phyloP scores from a whole-genome alignment of 768 basidiomycete genomes.

The Pleurotus tuber-regium region DNA sequence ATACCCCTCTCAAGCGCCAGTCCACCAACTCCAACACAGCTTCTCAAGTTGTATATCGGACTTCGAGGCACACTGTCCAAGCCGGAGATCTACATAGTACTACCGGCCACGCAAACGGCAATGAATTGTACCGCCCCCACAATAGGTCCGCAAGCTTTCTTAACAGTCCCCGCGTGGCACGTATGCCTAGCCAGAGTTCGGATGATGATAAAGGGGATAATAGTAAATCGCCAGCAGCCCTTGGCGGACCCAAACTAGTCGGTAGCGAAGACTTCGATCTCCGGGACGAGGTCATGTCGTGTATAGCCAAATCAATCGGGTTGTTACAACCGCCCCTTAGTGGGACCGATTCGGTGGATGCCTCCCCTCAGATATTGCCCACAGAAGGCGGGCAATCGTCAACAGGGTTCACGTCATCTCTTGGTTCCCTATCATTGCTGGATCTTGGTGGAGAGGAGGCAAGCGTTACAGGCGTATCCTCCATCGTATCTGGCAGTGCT shows the following conservation, averaged over 20 bases:
- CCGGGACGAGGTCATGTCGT: slow-evolving; percentile 95
- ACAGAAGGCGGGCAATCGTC: slow-evolving; percentile 36
- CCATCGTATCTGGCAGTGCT: slow-evolving; percentile 42
- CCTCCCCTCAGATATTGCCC: slow-evolving; percentile 61
- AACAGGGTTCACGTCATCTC: slow-evolving; percentile 50
- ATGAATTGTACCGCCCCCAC: slow-evolving; percentile 44
- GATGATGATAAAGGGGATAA: slow-evolving; percentile 21
- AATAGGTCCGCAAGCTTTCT: slow-evolving; percentile 48
- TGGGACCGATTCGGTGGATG: slow-evolving; percentile 60
- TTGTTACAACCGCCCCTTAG: slow-evolving; percentile 83
- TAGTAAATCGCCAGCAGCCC: slow-evolving; percentile 15
- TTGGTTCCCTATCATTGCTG: slow-evolving; percentile 70
- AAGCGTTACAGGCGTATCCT: slow-evolving; percentile 61
- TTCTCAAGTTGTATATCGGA: slow-evolving; percentile 19
- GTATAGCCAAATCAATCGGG: slow-evolving; percentile 96
- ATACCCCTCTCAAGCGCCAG: slow-evolving; percentile 12
- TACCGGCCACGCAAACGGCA: slow-evolving; percentile 36
- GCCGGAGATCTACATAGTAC: slow-evolving; percentile 76
- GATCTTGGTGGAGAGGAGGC: slow-evolving; percentile 71
- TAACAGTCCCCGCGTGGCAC: slow-evolving; percentile 45
- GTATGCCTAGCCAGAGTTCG: slow-evolving; percentile 25
- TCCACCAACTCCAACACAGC: slow-evolving; percentile 17
- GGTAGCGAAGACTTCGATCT: slow-evolving; percentile 83
- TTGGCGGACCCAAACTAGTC: slow-evolving; percentile 26
- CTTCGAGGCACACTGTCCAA: slow-evolving; percentile 61